Evolutionary conservation across 148 eudicot genomes (phyloP).

Genomic region (Spergularia bocconei): DNA sequence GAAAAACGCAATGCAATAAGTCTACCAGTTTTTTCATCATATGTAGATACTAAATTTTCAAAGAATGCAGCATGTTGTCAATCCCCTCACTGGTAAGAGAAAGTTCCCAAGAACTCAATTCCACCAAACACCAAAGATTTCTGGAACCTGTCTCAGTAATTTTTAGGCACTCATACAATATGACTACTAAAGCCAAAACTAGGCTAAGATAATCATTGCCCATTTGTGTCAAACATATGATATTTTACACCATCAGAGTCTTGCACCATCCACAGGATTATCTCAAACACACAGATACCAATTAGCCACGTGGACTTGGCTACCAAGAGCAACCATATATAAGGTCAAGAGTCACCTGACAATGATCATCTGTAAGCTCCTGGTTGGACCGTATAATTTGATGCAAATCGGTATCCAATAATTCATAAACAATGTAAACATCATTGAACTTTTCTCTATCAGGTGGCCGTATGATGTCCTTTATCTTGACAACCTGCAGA

Average conservation of each 20-base stretch:
- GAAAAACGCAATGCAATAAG: too few species aligned
- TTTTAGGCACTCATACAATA: background rate
- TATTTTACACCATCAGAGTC: background rate
- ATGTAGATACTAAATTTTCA: too few species aligned
- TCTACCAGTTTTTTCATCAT: too few species aligned
- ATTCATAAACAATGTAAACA: conserved; percentile 56
- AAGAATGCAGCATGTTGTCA: too few species aligned
- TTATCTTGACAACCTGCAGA: conserved; percentile 44
- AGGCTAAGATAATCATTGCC: background rate
- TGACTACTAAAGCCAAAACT: background rate
- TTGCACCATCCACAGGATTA: background rate
- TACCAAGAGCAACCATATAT: background rate
- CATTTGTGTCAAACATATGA: background rate
- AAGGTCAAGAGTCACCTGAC: conserved; percentile 52
- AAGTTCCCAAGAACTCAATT: too few species aligned
- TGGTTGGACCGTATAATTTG: conserved; percentile 85
- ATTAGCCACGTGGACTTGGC: background rate
- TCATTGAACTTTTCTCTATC: conserved; percentile 40
- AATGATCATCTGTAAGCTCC: conserved; percentile 84
- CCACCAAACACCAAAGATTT: too few species aligned
- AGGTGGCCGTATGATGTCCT: conserved; percentile 44
- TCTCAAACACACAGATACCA: background rate
- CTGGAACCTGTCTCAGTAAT: too few species aligned
- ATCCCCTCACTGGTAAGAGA: too few species aligned
- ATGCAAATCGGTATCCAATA: conserved; percentile 89